A percentile compares a stretch with the other conserved stretches of the same genome.
phyloP scores from a whole-genome alignment of 108 stramenopile genomes.

The Pseudonitzschia pungens region DNA sequence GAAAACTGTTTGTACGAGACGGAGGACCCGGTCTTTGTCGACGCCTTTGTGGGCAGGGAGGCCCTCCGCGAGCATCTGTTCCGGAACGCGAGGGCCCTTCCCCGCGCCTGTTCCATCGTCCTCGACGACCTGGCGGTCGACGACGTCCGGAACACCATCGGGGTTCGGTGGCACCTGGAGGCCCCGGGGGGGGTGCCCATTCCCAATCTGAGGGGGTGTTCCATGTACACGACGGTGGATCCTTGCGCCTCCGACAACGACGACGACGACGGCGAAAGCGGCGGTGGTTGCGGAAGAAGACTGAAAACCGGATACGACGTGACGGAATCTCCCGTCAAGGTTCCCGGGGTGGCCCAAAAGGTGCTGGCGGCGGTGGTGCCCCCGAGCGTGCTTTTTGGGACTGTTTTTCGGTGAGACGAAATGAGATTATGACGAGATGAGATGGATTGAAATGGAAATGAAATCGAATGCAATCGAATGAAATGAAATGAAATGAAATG shows the following conservation, averaged over 20 bases:
- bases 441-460: no score
- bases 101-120: conserved; percentile 24
- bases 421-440: no score
- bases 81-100: conserved; percentile 55
- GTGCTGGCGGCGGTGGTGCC: no score
- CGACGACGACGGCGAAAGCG: not conserved
- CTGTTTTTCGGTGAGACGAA: no score
- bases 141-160: conserved; percentile 2
- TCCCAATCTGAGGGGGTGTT: conserved; percentile 34
- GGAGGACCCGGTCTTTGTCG: conserved; percentile 49
- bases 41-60: conserved; percentile 46
- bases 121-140: conserved; percentile 12
- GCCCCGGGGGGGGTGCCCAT: conserved; percentile 13
- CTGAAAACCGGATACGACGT: no score
- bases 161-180: conserved; percentile 26
- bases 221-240: conserved; percentile 33
- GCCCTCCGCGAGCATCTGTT: conserved; percentile 50
- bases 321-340: no score
- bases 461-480: no score
- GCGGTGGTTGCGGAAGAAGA: no score
- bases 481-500: no score
- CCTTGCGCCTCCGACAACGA: no score
- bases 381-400: no score
- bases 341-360: no score
- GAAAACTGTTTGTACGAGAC: conserved; percentile 66